A percentile compares a stretch with the other conserved stretches of the same genome.
Conservation (phyloP, 2,329 filamentous ascomycete species). For the Anthostomella pinea region DNA sequence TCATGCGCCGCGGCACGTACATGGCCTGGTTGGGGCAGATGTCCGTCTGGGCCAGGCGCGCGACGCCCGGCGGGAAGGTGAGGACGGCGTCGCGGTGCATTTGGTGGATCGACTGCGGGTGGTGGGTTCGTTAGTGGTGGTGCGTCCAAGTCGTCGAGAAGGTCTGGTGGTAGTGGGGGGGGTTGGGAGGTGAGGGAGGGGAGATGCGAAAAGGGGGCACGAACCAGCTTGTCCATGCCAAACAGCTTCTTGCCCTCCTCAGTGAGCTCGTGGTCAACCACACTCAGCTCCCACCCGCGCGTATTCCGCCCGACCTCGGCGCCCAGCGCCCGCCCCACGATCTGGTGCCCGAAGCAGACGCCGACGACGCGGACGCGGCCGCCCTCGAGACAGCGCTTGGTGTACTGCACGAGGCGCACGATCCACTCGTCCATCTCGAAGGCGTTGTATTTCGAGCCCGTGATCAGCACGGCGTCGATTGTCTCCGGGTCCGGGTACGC, state of each 20-base stretch:
- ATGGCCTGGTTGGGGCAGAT: slow-evolving; percentile 77
- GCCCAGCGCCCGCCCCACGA: slow-evolving; percentile 71
- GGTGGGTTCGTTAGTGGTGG: not conserved
- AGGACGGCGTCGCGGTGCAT: slow-evolving; percentile 82
- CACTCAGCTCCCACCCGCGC: slow-evolving; percentile 78
- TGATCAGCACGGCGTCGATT: slow-evolving; percentile 80
- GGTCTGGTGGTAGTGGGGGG: not conserved
- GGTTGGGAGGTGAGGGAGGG: slow-evolving; percentile 1
- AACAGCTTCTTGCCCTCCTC: slow-evolving; percentile 70
- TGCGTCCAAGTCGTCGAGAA: too few species aligned
- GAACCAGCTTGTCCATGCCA: slow-evolving; percentile 57
- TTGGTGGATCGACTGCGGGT: slow-evolving; percentile 66
- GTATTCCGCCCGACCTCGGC: slow-evolving; percentile 64
- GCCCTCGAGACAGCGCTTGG: slow-evolving; percentile 55
- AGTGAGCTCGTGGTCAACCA: slow-evolving; percentile 66
- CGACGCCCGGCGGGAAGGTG: slow-evolving; percentile 58
- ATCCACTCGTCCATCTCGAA: slow-evolving; percentile 78
- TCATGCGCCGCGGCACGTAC: slow-evolving; percentile 62
- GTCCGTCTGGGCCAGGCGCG: slow-evolving; percentile 62
- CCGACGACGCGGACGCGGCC: slow-evolving; percentile 69
- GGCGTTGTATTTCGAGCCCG: slow-evolving; percentile 71
- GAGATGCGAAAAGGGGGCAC: slow-evolving; percentile 10
- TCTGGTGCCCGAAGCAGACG: slow-evolving; percentile 86
- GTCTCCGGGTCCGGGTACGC: slow-evolving; percentile 70
- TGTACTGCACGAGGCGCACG: slow-evolving; percentile 67